Percentiles rank a stretch among this genome's conserved stretches.
Evolutionary conservation across 805 yeast genomes (phyloP).

Genomic region (Nakazawaea molendinolei): DNA sequence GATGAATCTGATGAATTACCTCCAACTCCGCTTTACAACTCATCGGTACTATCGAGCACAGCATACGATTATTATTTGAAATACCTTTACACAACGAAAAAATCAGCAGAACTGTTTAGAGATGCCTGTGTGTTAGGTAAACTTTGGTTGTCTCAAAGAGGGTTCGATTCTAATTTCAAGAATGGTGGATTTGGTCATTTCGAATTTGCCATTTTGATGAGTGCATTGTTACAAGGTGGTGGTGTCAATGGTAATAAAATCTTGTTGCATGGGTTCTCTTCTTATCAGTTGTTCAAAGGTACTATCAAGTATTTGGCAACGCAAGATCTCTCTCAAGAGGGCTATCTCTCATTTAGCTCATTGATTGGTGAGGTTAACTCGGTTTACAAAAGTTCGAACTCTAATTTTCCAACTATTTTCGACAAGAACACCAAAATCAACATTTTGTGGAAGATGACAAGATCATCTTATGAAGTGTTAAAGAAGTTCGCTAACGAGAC

Average conservation of each 20-base stretch:
- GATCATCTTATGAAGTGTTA: slow-evolving; percentile 54
- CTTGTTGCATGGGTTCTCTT: slow-evolving; percentile 79
- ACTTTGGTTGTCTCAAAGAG: slow-evolving; percentile 87
- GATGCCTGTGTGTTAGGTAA: slow-evolving; percentile 86
- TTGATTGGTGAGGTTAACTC: slow-evolving; percentile 39
- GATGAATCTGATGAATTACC: slow-evolving; percentile 32
- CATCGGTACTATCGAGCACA: slow-evolving; percentile 66
- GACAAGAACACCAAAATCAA: slow-evolving; percentile 76
- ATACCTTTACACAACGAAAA: slow-evolving; percentile 68
- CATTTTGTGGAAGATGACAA: slow-evolving; percentile 74
- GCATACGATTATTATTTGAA: slow-evolving; percentile 65
- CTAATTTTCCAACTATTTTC: slow-evolving; percentile 66
- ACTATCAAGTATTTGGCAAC: slow-evolving; percentile 75
- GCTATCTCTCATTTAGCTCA: slow-evolving; percentile 64
- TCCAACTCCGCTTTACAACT: slow-evolving; percentile 85
- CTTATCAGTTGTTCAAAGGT: slow-evolving; percentile 91
- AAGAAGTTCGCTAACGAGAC: slow-evolving; percentile 66
- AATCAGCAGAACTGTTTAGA: slow-evolving; percentile 70
- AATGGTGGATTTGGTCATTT: slow-evolving; percentile 86
- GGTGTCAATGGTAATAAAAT: slow-evolving; percentile 70
- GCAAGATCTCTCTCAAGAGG: slow-evolving; percentile 57
- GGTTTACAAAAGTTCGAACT: slow-evolving; percentile 49
- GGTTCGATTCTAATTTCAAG: slow-evolving; percentile 55
- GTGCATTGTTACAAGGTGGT: slow-evolving; percentile 80
- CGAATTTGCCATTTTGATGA: slow-evolving; percentile 78